phyloP scores from a whole-genome alignment of 148 eudicot genomes.

The Polygonum maritimum region DNA sequence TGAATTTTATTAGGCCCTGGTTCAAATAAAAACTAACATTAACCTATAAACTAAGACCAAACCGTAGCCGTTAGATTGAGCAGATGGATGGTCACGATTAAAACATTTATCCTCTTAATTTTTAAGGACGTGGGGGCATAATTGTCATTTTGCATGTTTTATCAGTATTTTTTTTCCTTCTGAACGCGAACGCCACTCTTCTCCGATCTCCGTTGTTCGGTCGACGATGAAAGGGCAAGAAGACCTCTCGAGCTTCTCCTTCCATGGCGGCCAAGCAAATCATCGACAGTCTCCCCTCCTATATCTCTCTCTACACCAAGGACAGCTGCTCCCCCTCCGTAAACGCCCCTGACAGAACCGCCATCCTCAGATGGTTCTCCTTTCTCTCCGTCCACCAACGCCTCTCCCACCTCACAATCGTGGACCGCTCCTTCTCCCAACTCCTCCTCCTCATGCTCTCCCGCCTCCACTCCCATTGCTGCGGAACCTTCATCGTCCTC shows the following conservation, averaged over 20 bases:
- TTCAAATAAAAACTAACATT: too few species aligned
- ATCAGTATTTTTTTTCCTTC: too few species aligned
- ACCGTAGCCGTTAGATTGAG: too few species aligned
- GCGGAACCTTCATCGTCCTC: slow-evolving; percentile 52
- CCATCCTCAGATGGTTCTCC: slow-evolving; percentile 68
- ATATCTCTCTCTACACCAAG: slow-evolving; percentile 69
- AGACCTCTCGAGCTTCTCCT: neutral
- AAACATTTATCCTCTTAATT: too few species aligned
- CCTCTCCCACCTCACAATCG: slow-evolving; percentile 56
- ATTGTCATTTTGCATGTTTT: too few species aligned
- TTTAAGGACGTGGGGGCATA: too few species aligned
- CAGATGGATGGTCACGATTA: too few species aligned
- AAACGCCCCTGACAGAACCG: slow-evolving; percentile 24
- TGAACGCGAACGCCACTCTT: too few species aligned
- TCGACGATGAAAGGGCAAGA: too few species aligned
- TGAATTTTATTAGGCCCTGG: too few species aligned
- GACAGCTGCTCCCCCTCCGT: slow-evolving; percentile 7
- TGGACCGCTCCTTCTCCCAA: slow-evolving; percentile 43
- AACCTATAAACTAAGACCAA: too few species aligned
- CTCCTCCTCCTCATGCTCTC: slow-evolving; percentile 57
- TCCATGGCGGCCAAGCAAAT: slow-evolving; percentile 52
- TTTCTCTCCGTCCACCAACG: slow-evolving; percentile 64
- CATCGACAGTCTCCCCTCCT: slow-evolving; percentile 68
- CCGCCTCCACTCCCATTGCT: slow-evolving; percentile 31
- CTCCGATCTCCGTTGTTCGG: too few species aligned